Percentiles rank a stretch among this genome's conserved stretches.
Conservation (phyloP, 2,329 filamentous ascomycete species). For the Chaetomium sp. region DNA sequence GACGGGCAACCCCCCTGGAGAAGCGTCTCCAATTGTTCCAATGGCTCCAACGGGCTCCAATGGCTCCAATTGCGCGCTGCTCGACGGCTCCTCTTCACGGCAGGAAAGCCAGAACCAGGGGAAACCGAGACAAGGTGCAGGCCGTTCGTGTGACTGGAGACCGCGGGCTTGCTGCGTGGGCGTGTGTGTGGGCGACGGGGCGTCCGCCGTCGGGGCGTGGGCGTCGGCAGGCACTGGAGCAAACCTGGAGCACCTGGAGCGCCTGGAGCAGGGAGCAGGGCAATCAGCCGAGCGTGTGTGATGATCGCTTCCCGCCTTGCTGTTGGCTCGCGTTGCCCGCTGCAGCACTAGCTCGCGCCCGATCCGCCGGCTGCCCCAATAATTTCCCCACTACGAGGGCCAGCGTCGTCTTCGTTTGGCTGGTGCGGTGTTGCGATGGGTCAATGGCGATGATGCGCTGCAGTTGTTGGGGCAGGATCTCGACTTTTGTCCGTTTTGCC, state of each 20-base stretch:
- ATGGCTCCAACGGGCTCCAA: neutral
- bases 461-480: no score
- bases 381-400: constrained; percentile 13
- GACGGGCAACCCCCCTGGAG: neutral
- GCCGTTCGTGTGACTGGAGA: constrained; percentile 16
- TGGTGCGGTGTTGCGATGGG: no score
- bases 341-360: constrained; percentile 8
- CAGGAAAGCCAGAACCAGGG: constrained; percentile 13
- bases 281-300: constrained; percentile 16
- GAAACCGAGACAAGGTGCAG: constrained; percentile 18
- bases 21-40: constrained; percentile 12
- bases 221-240: no score
- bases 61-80: no score
- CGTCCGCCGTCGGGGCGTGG: no score
- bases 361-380: constrained; percentile 13
- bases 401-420: neutral
- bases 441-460: no score
- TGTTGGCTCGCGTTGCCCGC: constrained; percentile 13
- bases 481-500: no score
- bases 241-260: no score
- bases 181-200: no score
- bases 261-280: constrained; percentile 5
- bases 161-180: constrained; percentile 2
- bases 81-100: constrained; percentile 3
- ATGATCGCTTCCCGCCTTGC: constrained; percentile 10